Evolutionary conservation across 345 rosid genomes (phyloP).

Genomic region (Melaleuca alternifolia): DNA sequence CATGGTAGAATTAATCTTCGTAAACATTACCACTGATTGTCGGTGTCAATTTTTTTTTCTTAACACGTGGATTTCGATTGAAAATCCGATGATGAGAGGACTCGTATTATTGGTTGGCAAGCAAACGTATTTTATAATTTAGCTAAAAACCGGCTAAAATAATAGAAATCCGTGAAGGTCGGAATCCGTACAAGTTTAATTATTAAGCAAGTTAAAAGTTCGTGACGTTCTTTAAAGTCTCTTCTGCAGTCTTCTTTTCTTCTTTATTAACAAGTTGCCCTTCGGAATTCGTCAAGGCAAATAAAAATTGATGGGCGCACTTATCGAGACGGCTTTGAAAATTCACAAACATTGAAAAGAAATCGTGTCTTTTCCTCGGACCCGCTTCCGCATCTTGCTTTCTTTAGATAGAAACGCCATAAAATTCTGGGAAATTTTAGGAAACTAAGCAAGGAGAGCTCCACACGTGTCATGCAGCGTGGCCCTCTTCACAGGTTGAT

Average conservation of each 20-base stretch:
- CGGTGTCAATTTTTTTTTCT: background rate
- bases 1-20: background rate
- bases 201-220: background rate
- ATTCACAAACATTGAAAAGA: background rate
- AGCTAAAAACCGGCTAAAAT: background rate
- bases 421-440: background rate
- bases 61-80: background rate
- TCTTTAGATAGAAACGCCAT: background rate
- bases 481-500: background rate
- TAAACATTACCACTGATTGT: background rate
- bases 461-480: background rate
- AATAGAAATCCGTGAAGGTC: background rate
- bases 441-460: background rate
- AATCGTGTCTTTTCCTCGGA: background rate
- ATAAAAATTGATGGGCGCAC: background rate
- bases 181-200: background rate
- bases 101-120: background rate
- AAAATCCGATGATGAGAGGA: background rate
- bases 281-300: background rate
- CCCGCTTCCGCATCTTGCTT: background rate
- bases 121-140: background rate
- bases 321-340: background rate
- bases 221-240: background rate
- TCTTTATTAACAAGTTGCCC: background rate
- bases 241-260: background rate